These are phyloP conservation scores for Lignosus rhinocerotis DNA, from an alignment of 1,284 basidiomycete species.

Conservation along the genomic window DNA sequence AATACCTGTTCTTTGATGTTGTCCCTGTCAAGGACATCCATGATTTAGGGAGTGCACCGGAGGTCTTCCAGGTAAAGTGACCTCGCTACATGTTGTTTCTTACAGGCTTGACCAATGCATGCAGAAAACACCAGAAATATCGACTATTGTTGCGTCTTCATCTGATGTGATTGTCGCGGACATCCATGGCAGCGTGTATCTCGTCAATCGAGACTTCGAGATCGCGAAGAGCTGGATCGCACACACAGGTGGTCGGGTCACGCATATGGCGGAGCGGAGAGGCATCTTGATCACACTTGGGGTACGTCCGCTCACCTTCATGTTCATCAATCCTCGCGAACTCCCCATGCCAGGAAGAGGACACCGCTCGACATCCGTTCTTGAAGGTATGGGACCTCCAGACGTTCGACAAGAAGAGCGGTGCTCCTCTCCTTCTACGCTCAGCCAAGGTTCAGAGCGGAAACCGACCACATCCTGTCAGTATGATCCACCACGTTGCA, in stretches of 20 bases:
- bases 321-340: not conserved
- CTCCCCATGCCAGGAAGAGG: conserved; percentile 66
- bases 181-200: conserved; percentile 78
- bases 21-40: conserved; percentile 78
- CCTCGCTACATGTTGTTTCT: not conserved
- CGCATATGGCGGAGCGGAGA: conserved; percentile 80
- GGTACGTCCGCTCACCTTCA: conserved; percentile 45
- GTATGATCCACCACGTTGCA: conserved; percentile 22
- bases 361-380: conserved; percentile 68
- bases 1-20: conserved; percentile 82
- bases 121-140: conserved; percentile 72
- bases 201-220: conserved; percentile 77
- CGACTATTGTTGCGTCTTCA: conserved; percentile 61
- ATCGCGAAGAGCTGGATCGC: conserved; percentile 74
- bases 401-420: conserved; percentile 72
- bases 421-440: conserved; percentile 69
- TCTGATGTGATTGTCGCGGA: conserved; percentile 75
- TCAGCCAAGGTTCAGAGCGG: conserved; percentile 78
- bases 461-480: conserved; percentile 80
- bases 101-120: conserved; percentile 17
- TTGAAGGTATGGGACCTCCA: conserved; percentile 90
- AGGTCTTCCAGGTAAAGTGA: conserved; percentile 68
- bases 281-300: conserved; percentile 84
- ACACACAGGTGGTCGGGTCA: conserved; percentile 75
- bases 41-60: conserved; percentile 72